Conservation (phyloP, 2,329 filamentous ascomycete genomes). For the Arthrobotrys conoides region DNA sequence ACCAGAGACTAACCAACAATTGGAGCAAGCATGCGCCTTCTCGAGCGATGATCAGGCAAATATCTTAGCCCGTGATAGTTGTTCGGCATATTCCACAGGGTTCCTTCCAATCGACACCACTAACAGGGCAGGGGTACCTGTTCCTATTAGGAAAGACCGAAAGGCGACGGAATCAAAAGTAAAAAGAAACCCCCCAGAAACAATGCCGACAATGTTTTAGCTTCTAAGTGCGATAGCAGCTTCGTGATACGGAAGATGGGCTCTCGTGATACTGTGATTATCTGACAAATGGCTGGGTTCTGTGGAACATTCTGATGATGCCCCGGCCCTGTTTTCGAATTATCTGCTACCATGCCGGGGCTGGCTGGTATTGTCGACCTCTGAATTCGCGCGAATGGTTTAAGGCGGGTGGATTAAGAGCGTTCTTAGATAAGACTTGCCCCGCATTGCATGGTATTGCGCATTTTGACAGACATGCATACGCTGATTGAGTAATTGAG, state of each 20-base stretch:
- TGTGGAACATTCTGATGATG: not conserved
- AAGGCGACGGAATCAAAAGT: slow-evolving; percentile 41
- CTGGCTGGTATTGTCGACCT: not conserved
- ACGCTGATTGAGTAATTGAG: slow-evolving; percentile 21
- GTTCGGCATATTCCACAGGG: slow-evolving; percentile 33
- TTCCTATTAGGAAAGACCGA: slow-evolving; percentile 51
- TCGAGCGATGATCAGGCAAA: slow-evolving; percentile 49
- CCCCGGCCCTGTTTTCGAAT: slow-evolving; percentile 3
- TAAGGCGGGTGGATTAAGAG: not conserved
- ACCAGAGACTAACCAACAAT: slow-evolving; percentile 2
- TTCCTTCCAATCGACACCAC: slow-evolving; percentile 27
- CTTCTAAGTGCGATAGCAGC: slow-evolving; percentile 21
- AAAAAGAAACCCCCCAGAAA: slow-evolving; percentile 31
- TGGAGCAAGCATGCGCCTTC: slow-evolving; percentile 25
- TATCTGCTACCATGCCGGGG: not conserved
- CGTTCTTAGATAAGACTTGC: slow-evolving; percentile 13
- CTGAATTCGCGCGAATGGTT: slow-evolving; percentile 22
- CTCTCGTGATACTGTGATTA: slow-evolving; percentile 31
- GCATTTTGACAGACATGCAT: slow-evolving; percentile 4
- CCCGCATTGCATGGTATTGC: slow-evolving; percentile 15
- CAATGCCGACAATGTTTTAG: slow-evolving; percentile 12
- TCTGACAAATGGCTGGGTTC: slow-evolving; percentile 31
- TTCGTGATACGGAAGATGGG: slow-evolving; percentile 29
- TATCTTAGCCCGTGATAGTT: slow-evolving; percentile 44
- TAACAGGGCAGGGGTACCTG: slow-evolving; percentile 17